Conservation (phyloP, 2,329 filamentous ascomycete species). For the Epichloe aotearoae region DNA sequence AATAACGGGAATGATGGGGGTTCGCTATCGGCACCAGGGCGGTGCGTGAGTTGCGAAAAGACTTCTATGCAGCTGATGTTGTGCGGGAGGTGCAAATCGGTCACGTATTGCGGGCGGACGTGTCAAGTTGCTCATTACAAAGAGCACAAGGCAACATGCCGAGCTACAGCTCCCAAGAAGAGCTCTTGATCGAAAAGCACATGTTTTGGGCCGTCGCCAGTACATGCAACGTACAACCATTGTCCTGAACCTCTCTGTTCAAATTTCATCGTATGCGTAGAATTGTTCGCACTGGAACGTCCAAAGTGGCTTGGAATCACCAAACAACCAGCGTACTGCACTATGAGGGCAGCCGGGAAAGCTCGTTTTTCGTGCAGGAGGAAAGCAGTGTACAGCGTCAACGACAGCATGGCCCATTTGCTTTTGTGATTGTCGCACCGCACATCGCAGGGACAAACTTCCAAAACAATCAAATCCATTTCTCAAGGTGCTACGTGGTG, state of each 20-base stretch:
- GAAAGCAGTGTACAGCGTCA: not conserved
- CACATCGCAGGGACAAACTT: no score
- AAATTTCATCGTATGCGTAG: no score
- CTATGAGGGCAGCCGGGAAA: no score
- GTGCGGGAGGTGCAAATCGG: slow-evolving; percentile 8
- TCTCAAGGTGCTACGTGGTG: not conserved
- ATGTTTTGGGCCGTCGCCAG: no score
- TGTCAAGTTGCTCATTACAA: slow-evolving; percentile 8
- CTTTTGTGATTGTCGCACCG: not conserved
- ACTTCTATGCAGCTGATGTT: slow-evolving; percentile 5
- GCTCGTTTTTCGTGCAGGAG: no score
- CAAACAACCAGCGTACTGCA: no score
- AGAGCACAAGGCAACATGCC: slow-evolving; percentile 7
- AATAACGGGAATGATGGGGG: not conserved
- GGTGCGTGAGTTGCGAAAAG: slow-evolving; percentile 7
- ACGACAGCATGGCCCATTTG: not conserved
- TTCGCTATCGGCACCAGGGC: not conserved
- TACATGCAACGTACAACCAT: no score
- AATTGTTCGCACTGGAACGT: no score
- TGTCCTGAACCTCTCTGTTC: no score
- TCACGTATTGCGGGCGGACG: slow-evolving; percentile 6
- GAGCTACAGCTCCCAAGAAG: not conserved
- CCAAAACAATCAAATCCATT: no score
- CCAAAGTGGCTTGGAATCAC: no score
- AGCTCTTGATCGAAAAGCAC: no score